Conservation (phyloP, 2,329 filamentous ascomycete species). For the Pseudogymnoascus sp. region DNA sequence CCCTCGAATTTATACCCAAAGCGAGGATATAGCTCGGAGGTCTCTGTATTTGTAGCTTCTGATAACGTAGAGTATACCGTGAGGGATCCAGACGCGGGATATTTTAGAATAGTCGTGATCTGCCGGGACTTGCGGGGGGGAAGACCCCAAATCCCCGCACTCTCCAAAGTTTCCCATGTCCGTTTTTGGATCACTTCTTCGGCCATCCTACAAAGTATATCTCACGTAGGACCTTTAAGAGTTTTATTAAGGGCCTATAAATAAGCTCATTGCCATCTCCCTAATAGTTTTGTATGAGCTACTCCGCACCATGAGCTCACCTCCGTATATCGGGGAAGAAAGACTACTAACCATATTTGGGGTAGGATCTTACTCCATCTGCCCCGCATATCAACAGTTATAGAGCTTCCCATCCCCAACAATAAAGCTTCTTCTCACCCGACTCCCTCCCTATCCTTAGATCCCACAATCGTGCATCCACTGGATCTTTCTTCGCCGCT, state of each 20-base stretch:
- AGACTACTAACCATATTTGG: constrained; percentile 3
- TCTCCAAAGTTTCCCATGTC: constrained; percentile 1
- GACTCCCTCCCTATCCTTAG: neutral
- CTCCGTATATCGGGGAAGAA: neutral
- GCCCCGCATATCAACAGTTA: neutral
- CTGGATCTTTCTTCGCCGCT: neutral
- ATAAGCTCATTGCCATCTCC: neutral
- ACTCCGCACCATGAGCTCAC: neutral
- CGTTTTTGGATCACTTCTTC: neutral
- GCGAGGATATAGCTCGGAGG: neutral
- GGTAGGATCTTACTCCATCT: neutral
- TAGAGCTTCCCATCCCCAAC: neutral
- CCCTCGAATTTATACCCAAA: neutral
- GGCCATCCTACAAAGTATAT: neutral
- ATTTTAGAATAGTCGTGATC: neutral
- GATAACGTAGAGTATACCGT: neutral
- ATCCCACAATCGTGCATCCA: neutral
- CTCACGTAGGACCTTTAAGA: neutral
- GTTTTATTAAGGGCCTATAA: neutral
- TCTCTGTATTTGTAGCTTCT: neutral
- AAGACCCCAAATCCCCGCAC: neutral
- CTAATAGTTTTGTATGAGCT: neutral
- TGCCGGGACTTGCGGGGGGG: neutral
- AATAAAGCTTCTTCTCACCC: neutral
- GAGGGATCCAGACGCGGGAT: neutral